Evolutionary conservation across 2,329 filamentous ascomycete species (phyloP).

Genomic region (Aspergillus aculeatus): DNA sequence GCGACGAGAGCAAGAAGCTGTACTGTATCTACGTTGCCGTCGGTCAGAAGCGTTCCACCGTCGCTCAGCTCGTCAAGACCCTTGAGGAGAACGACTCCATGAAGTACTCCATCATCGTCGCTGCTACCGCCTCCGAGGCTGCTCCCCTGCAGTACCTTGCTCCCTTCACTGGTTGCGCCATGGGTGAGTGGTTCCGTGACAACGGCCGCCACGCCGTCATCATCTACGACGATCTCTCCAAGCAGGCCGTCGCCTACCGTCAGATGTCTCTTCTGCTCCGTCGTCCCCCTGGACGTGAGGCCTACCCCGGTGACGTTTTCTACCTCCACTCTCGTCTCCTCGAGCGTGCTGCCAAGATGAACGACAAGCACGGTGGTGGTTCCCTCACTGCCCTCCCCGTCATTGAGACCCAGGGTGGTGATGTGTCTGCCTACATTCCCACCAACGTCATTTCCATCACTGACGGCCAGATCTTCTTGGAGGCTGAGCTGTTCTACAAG

Average conservation of each 20-base stretch:
- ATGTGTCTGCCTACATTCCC: slow-evolving; percentile 99
- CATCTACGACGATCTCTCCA: slow-evolving; percentile 92
- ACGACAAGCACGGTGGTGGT: slow-evolving; percentile 88
- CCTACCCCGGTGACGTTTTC: slow-evolving; percentile 98
- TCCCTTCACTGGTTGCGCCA: slow-evolving; percentile 76
- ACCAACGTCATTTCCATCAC: slow-evolving; percentile 99
- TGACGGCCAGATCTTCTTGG: slow-evolving; percentile 99
- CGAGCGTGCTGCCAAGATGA: slow-evolving; percentile 99
- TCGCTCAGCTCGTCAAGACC: slow-evolving; percentile 98
- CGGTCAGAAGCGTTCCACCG: slow-evolving; percentile 98
- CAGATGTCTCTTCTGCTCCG: slow-evolving; percentile 98
- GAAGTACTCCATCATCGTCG: slow-evolving; percentile 94
- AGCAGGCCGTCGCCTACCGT: slow-evolving; percentile 97
- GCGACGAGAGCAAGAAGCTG: slow-evolving; percentile 95
- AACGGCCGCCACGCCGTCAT: slow-evolving; percentile 85
- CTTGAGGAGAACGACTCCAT: slow-evolving; percentile 99
- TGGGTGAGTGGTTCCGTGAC: slow-evolving; percentile 76
- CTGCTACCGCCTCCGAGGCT: slow-evolving; percentile 95
- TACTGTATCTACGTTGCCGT: slow-evolving; percentile 99
- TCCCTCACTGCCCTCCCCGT: slow-evolving; percentile 95
- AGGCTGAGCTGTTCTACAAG: slow-evolving; percentile 99
- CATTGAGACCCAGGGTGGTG: slow-evolving; percentile 99
- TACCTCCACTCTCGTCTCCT: slow-evolving; percentile 99
- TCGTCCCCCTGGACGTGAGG: slow-evolving; percentile 97
- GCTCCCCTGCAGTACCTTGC: slow-evolving; percentile 92